These are phyloP conservation scores for Komagataella populi DNA, from an alignment of 805 yeast genomes.

Conservation along the genomic window DNA sequence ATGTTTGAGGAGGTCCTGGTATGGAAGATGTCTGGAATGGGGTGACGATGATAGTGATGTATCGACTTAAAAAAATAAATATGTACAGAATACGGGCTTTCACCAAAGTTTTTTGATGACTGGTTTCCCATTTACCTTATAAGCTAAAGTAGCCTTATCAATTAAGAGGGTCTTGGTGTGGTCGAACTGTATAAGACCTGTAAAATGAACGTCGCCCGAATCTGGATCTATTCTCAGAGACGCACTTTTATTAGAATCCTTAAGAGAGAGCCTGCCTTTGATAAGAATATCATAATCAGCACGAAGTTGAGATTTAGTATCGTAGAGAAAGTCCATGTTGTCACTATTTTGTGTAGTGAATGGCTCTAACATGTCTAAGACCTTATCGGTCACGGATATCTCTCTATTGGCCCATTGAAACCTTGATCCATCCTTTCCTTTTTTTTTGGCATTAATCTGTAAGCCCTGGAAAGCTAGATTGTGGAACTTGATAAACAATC, in stretches of 20 bases:
- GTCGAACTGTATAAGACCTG: slow-evolving; percentile 21
- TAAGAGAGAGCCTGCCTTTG: slow-evolving; percentile 15
- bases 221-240: neutral
- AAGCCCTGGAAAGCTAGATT: slow-evolving; percentile 17
- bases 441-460: slow-evolving; percentile 11
- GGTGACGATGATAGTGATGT: slow-evolving; percentile 12
- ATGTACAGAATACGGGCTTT: neutral
- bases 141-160: slow-evolving; percentile 12
- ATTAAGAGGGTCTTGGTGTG: slow-evolving; percentile 20
- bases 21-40: slow-evolving; percentile 18
- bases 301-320: slow-evolving; percentile 9
- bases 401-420: slow-evolving; percentile 5
- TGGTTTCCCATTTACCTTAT: slow-evolving; percentile 12
- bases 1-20: neutral
- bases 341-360: slow-evolving; percentile 9
- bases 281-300: slow-evolving; percentile 18
- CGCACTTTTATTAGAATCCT: neutral
- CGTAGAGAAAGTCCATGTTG: slow-evolving; percentile 6
- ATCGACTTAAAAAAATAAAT: neutral
- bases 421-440: slow-evolving; percentile 1
- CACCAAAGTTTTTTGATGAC: slow-evolving; percentile 17
- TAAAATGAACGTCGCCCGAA: slow-evolving; percentile 16
- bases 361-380: slow-evolving; percentile 14
- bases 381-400: slow-evolving; percentile 2
- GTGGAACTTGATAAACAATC: slow-evolving; percentile 16